phyloP scores from a whole-genome alignment of 108 stramenopile genomes.

The Cyclostephanos invisitatus region DNA sequence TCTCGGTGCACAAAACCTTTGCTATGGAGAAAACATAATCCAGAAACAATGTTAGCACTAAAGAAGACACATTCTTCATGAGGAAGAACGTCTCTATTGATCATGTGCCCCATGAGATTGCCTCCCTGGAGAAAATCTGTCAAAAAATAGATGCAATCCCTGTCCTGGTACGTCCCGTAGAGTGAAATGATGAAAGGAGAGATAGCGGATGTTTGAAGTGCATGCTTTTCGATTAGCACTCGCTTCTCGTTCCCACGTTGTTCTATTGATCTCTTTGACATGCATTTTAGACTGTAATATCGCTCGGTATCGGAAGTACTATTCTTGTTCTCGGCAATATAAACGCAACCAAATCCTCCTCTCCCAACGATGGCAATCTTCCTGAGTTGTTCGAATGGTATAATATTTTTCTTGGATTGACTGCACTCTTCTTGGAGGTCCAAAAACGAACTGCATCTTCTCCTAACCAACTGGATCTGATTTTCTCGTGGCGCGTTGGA shows the following conservation, averaged over 20 bases:
- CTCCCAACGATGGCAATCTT: constrained; percentile 34
- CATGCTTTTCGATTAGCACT: constrained; percentile 53
- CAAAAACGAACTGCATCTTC: constrained; percentile 38
- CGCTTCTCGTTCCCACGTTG: constrained; percentile 37
- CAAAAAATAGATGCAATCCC: constrained; percentile 46
- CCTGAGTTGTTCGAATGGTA: constrained; percentile 23
- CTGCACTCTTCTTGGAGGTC: constrained; percentile 44
- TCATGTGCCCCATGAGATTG: constrained; percentile 54
- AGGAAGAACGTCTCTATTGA: constrained; percentile 44
- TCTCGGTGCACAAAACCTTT: constrained; percentile 66
- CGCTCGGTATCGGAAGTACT: constrained; percentile 6
- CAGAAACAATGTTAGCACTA: constrained; percentile 66
- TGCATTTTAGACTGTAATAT: constrained; percentile 50
- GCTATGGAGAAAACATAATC: constrained; percentile 65
- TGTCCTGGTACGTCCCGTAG: constrained; percentile 49
- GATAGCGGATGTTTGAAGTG: constrained; percentile 29
- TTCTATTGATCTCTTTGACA: constrained; percentile 50
- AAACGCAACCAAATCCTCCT: constrained; percentile 53
- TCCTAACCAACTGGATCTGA: constrained; percentile 15
- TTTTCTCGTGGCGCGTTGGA: constrained; percentile 14
- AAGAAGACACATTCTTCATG: constrained; percentile 53
- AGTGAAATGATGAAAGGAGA: constrained; percentile 49
- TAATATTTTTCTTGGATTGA: constrained; percentile 9
- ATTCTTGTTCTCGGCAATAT: constrained; percentile 35
- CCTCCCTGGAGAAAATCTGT: constrained; percentile 53